A percentile compares a stretch with the other conserved stretches of the same genome.
Evolutionary conservation across 257 asterid genomes (phyloP).

Genomic region (Solanum medicagineum): DNA sequence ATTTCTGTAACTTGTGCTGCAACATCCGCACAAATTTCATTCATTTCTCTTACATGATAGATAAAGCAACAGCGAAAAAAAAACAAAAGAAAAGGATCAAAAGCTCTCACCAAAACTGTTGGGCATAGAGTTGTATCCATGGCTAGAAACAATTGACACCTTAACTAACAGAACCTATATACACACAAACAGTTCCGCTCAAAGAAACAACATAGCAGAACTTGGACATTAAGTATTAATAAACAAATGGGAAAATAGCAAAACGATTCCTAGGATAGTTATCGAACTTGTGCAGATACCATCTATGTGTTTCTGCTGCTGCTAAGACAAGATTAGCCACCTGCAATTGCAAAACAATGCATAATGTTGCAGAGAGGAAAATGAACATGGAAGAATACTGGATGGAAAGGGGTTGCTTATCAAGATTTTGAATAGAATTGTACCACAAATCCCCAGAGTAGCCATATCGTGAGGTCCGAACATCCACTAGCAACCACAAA

Average conservation of each 20-base stretch:
- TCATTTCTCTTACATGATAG: background rate
- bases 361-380: background rate
- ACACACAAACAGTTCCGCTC: background rate
- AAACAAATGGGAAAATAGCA: conserved; percentile 53
- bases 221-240: conserved; percentile 4
- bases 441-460: conserved; percentile 70
- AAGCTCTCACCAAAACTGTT: background rate
- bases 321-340: conserved; percentile 69
- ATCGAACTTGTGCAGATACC: conserved; percentile 74
- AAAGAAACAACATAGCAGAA: background rate
- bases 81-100: background rate
- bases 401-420: background rate
- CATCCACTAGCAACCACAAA: conserved; percentile 70
- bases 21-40: background rate
- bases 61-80: background rate
- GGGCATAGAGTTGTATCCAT: background rate
- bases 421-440: background rate
- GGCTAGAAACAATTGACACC: background rate
- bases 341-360: conserved; percentile 24
- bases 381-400: background rate
- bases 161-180: background rate
- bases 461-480: conserved; percentile 58
- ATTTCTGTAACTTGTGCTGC: background rate
- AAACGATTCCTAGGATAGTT: conserved; percentile 59
- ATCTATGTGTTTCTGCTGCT: conserved; percentile 73